Conservation (phyloP, 1,284 basidiomycete species). For the Cutaneotrichosporon sp. region DNA sequence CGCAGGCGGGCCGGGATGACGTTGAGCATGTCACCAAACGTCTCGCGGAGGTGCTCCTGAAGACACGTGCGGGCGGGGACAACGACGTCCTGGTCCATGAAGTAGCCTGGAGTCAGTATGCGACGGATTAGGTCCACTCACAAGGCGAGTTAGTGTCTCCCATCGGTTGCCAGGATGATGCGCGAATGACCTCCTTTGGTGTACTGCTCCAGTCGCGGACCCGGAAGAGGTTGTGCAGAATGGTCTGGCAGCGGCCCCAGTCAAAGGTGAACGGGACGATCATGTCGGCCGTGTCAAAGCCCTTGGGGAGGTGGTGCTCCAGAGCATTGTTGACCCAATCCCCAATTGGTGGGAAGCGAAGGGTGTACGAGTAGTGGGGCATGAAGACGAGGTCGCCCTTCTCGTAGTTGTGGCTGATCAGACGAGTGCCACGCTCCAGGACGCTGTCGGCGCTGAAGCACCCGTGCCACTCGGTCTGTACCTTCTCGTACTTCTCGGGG, state of each 20-base stretch:
- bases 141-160: conserved; percentile 37
- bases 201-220: conserved; percentile 17
- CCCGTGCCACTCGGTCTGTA: conserved; percentile 27
- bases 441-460: conserved; percentile 39
- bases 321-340: conserved; percentile 30
- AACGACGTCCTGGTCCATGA: conserved; percentile 39
- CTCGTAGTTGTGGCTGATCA: conserved; percentile 28
- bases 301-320: conserved; percentile 25
- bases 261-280: conserved; percentile 53
- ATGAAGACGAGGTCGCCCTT: conserved; percentile 46
- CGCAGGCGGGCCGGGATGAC: conserved; percentile 25
- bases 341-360: conserved; percentile 14
- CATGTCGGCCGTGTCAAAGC: conserved; percentile 28
- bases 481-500: conserved; percentile 22
- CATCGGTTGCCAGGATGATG: conserved; percentile 34
- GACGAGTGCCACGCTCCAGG: conserved; percentile 30
- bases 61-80: conserved; percentile 39
- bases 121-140: conserved; percentile 4
- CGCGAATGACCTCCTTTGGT: conserved; percentile 5
- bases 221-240: conserved; percentile 25
- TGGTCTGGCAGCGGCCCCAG: conserved; percentile 43
- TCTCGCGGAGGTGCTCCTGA: conserved; percentile 29
- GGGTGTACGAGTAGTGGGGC: conserved; percentile 40
- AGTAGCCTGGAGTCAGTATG: conserved; percentile 22
- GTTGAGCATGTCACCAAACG: conserved; percentile 25